These are phyloP conservation scores for Fusarium liriodendri DNA, from an alignment of 2,329 filamentous ascomycete genomes.

Conservation along the genomic window DNA sequence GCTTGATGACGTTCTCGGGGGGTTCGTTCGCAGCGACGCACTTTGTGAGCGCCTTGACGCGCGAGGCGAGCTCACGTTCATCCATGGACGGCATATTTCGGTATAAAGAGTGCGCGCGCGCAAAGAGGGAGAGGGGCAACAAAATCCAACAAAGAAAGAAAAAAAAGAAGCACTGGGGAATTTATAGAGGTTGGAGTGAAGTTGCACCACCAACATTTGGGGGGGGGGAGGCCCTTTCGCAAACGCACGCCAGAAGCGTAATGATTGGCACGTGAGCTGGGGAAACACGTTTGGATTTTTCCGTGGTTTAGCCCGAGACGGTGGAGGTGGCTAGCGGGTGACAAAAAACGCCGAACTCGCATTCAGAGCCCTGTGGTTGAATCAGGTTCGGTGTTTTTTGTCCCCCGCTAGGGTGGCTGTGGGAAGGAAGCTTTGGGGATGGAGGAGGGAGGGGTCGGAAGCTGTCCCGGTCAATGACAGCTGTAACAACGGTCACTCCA, in stretches of 20 bases:
- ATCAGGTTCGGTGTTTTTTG: too few species aligned
- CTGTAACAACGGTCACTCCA: background rate
- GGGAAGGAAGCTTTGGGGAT: background rate
- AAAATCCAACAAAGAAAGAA: constrained; percentile 2
- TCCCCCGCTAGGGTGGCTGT: background rate
- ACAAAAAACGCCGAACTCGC: too few species aligned
- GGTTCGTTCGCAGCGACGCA: constrained; percentile 81
- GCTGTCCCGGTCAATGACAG: constrained; percentile 8
- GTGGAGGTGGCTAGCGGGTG: background rate
- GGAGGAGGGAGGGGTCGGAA: background rate
- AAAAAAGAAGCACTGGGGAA: background rate
- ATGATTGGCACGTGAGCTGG: constrained; percentile 33
- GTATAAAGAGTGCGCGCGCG: background rate
- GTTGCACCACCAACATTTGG: constrained; percentile 27
- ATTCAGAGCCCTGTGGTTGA: too few species aligned
- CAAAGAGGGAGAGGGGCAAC: background rate
- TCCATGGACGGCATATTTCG: constrained; percentile 67
- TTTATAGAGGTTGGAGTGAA: constrained; percentile 12
- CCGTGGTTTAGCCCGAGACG: constrained; percentile 30
- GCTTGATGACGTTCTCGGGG: constrained; percentile 74
- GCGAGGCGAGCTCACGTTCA: constrained; percentile 81
- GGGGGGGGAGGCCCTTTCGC: constrained; percentile 20
- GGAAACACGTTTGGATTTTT: background rate
- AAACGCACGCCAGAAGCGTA: constrained; percentile 8
- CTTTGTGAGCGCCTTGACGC: constrained; percentile 84